phyloP scores from a whole-genome alignment of 306 rosid species.

The Cicer bijugum region DNA sequence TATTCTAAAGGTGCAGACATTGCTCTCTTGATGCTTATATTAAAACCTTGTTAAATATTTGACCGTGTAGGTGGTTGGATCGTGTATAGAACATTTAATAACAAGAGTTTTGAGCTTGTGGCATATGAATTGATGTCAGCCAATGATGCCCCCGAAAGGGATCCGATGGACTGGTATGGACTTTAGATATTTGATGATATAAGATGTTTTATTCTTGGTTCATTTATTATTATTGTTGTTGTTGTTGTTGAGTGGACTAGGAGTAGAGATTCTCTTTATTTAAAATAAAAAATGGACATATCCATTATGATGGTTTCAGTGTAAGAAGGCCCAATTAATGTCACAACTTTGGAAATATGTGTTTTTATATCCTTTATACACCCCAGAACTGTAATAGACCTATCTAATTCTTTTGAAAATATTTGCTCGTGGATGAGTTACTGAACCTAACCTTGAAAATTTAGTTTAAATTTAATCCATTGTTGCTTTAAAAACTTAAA shows the following conservation, averaged over 20 bases:
- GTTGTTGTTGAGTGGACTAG: not conserved
- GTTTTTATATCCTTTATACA: not conserved
- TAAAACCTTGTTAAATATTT: constrained; percentile 31
- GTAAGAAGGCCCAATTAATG: not conserved
- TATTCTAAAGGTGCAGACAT: constrained; percentile 15
- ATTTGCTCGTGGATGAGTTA: not conserved
- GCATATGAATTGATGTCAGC: constrained; percentile 97
- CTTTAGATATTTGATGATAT: constrained; percentile 29
- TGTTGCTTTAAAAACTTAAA: constrained; percentile 8
- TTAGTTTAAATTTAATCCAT: constrained; percentile 16
- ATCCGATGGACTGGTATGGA: constrained; percentile 91
- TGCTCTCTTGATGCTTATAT: constrained; percentile 29
- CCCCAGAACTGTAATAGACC: not conserved
- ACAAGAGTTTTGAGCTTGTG: constrained; percentile 67
- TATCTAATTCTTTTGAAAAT: not conserved
- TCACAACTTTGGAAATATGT: not conserved
- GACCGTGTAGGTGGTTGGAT: constrained; percentile 79
- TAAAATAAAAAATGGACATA: not conserved
- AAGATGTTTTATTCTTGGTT: not conserved
- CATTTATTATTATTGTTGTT: not conserved
- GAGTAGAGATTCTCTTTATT: not conserved
- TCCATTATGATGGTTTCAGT: not conserved
- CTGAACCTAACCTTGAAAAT: not conserved
- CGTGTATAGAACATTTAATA: constrained; percentile 57
- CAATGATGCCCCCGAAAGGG: constrained; percentile 94